Conservation (phyloP, 148 eudicot species). For the Chenopodium album region DNA sequence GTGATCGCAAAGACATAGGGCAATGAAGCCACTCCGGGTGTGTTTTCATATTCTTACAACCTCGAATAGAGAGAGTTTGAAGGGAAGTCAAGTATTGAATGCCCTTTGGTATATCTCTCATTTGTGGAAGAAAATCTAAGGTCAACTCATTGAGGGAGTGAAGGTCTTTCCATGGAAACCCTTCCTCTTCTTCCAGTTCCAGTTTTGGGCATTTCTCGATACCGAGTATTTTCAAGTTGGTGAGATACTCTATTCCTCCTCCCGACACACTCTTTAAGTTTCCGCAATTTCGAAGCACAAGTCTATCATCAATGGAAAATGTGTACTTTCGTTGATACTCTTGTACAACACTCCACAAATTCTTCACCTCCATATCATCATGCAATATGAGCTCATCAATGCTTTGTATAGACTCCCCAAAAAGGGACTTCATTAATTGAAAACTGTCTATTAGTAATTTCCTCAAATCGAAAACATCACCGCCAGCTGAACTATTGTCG, state of each 20-base stretch:
- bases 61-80: background rate
- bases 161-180: background rate
- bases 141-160: background rate
- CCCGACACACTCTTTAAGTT: too few species aligned
- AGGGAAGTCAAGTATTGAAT: constrained; percentile 18
- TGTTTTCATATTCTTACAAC: background rate
- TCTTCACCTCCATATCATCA: background rate
- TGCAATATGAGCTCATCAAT: too few species aligned
- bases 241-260: too few species aligned
- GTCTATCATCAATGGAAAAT: too few species aligned
- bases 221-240: too few species aligned
- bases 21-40: constrained; percentile 16
- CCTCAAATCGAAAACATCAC: background rate
- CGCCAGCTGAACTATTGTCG: background rate
- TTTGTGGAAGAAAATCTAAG: background rate
- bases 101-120: constrained; percentile 17
- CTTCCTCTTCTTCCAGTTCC: background rate
- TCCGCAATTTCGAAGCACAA: too few species aligned
- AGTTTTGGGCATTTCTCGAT: background rate
- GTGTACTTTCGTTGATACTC: too few species aligned
- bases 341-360: background rate
- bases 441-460: background rate
- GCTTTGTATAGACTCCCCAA: too few species aligned
- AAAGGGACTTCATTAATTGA: too few species aligned
- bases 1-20: background rate